These are phyloP conservation scores for Blastocystis sp. DNA, from an alignment of 352 stramenopile genomes.

Conservation along the genomic window DNA sequence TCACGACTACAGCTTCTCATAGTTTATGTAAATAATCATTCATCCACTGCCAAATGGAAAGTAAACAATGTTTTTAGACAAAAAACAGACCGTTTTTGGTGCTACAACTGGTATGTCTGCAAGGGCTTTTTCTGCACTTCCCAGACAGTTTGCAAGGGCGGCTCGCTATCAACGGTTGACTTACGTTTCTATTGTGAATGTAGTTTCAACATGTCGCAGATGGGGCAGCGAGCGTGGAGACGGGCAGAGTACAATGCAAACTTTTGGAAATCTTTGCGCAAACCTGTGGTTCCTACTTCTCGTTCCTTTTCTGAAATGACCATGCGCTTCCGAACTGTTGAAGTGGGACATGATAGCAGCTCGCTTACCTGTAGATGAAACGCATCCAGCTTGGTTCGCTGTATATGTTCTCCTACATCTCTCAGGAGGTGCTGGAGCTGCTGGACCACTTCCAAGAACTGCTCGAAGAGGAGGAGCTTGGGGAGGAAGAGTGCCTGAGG, in stretches of 20 bases:
- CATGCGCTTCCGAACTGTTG: not conserved
- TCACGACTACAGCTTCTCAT: not conserved
- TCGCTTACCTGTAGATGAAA: not conserved
- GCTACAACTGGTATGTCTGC: not conserved
- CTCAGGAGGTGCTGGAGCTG: not conserved
- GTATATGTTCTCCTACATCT: conserved; percentile 37
- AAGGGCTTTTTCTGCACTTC: not conserved
- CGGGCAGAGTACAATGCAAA: not conserved
- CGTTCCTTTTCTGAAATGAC: conserved; percentile 1
- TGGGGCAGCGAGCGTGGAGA: not conserved
- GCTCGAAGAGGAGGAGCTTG: conserved; percentile 14
- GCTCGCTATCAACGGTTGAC: not conserved
- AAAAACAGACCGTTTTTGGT: not conserved
- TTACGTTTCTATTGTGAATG: not conserved
- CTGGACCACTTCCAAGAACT: not conserved
- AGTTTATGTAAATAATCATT: conserved; percentile 17
- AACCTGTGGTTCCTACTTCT: not conserved
- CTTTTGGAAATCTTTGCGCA: not conserved
- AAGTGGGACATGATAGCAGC: not conserved
- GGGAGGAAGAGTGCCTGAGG: not conserved
- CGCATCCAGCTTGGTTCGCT: conserved; percentile 13
- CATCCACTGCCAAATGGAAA: not conserved
- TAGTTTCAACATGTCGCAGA: not conserved
- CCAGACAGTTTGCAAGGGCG: not conserved
- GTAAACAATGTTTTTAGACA: not conserved